A percentile compares a stretch with the other conserved stretches of the same genome.
Evolutionary conservation across 176 grass and related monocot species (phyloP).

Genomic region (Oryza australiensis): DNA sequence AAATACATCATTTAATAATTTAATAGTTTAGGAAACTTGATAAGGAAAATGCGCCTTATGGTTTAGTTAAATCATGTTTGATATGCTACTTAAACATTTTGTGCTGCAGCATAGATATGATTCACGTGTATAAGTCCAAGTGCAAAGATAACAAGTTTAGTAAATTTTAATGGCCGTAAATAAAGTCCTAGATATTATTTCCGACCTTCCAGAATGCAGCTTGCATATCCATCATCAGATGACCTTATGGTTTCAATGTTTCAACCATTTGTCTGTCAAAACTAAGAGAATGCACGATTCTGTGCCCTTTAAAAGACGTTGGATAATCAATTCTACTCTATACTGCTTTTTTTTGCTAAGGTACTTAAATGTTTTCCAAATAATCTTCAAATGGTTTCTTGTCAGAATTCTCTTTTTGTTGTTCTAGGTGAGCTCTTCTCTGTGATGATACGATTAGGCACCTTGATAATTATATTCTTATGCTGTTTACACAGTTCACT

Average conservation of each 20-base stretch:
- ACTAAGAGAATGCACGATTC: background rate
- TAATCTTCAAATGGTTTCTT: slow-evolving; percentile 15
- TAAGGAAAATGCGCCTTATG: too few relatives aligned
- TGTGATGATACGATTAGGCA: background rate
- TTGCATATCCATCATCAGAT: background rate
- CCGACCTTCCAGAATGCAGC: background rate
- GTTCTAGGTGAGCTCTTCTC: background rate
- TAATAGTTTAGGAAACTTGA: too few relatives aligned
- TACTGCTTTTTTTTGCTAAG: background rate
- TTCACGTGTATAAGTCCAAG: background rate
- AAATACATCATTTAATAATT: too few relatives aligned
- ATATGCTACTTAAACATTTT: background rate
- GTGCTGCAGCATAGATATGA: background rate
- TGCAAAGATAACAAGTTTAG: background rate
- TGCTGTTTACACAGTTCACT: background rate
- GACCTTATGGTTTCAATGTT: background rate
- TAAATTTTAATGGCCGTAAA: background rate
- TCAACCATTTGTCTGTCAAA: background rate
- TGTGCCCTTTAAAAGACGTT: background rate
- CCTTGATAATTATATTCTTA: background rate
- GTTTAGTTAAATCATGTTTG: background rate
- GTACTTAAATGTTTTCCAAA: background rate
- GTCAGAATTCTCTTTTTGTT: background rate
- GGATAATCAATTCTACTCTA: background rate
- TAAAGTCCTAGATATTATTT: background rate